phyloP scores from a whole-genome alignment of 495 filamentous ascomycete species.

The Aspergillus ellipticus region DNA sequence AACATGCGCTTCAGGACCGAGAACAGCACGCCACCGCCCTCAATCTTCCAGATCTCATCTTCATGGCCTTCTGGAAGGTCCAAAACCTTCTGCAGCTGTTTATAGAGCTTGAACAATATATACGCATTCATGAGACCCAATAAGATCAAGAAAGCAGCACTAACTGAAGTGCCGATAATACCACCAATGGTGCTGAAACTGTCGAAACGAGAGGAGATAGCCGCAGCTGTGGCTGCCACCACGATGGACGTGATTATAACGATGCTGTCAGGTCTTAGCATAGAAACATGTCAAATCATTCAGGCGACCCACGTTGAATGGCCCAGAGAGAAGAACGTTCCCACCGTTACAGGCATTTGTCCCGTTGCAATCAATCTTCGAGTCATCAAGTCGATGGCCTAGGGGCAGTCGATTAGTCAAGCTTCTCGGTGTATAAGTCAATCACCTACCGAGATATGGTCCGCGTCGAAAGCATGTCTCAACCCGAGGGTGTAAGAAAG shows the following conservation, averaged over 20 bases:
- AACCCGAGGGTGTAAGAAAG: conserved; percentile 87
- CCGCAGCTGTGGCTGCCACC: conserved; percentile 84
- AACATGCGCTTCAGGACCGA: conserved; percentile 72
- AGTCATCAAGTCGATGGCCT: conserved; percentile 95
- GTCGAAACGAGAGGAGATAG: conserved; percentile 73
- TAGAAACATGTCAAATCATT: neutral
- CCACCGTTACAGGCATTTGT: conserved; percentile 84
- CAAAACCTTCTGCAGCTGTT: conserved; percentile 61
- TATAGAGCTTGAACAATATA: conserved; percentile 72
- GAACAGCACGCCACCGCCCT: conserved; percentile 74
- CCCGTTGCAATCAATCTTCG: conserved; percentile 83
- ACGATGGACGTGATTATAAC: conserved; percentile 88
- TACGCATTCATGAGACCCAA: conserved; percentile 82
- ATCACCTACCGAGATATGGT: conserved; percentile 75
- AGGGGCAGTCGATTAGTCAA: neutral
- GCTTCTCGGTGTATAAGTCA: neutral
- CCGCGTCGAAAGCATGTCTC: conserved; percentile 91
- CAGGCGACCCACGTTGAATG: conserved; percentile 67
- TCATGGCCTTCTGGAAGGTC: conserved; percentile 47
- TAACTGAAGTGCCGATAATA: conserved; percentile 78
- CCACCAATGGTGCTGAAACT: conserved; percentile 76
- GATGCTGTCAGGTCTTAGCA: conserved; percentile 44
- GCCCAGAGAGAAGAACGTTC: conserved; percentile 91
- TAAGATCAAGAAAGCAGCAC: conserved; percentile 74
- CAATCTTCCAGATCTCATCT: conserved; percentile 60